Evolutionary conservation across 73 alveolate genomes (phyloP).

Genomic region (Paramecium caudatum): DNA sequence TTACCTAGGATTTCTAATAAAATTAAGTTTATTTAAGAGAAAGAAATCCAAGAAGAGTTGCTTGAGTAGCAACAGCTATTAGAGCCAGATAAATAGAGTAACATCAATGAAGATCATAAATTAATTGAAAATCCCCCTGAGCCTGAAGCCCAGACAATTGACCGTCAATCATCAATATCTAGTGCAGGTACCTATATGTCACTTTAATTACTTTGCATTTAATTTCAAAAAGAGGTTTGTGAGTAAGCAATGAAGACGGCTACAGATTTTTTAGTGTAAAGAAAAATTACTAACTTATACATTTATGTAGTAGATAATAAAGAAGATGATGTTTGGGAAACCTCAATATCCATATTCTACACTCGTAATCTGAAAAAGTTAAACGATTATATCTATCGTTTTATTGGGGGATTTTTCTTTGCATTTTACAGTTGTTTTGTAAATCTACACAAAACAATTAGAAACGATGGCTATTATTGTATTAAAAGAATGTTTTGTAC

Average conservation of each 20-base stretch:
- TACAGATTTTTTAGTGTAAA: conserved; percentile 58
- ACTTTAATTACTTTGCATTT: conserved; percentile 5
- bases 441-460: neutral
- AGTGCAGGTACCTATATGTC: conserved; percentile 34
- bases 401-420: neutral
- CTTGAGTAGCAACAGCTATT: neutral
- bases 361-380: neutral
- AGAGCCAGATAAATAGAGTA: neutral
- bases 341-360: conserved; percentile 34
- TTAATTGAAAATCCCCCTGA: conserved; percentile 33
- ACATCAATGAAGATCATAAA: conserved; percentile 1
- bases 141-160: neutral
- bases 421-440: neutral
- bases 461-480: conserved; percentile 47
- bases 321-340: conserved; percentile 63
- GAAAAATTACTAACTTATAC: conserved; percentile 30
- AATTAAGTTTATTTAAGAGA: neutral
- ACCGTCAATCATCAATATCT: neutral
- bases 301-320: conserved; percentile 61
- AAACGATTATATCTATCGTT: conserved; percentile 32
- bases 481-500: conserved; percentile 49
- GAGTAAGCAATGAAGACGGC: conserved; percentile 69
- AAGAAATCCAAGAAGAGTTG: conserved; percentile 1
- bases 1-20: neutral
- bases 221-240: conserved; percentile 40